These are phyloP conservation scores for Ophiostoma ips DNA, from an alignment of 2,329 filamentous ascomycete genomes.

Conservation along the genomic window DNA sequence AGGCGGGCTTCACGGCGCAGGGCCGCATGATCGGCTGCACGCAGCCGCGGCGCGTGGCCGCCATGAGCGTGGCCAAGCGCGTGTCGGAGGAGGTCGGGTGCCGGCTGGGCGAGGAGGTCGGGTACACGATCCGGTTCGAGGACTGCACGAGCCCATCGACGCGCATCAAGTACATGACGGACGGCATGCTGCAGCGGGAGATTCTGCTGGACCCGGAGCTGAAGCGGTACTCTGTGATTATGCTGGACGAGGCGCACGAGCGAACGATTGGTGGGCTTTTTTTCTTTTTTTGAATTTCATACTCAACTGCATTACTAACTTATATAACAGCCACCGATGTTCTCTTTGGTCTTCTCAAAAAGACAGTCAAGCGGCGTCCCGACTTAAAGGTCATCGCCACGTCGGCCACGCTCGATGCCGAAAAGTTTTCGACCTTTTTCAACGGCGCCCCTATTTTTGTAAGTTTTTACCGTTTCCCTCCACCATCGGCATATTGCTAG, in stretches of 20 bases:
- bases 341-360: conserved; percentile 85
- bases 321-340: conserved; percentile 60
- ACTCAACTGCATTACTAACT: background rate
- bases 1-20: conserved; percentile 75
- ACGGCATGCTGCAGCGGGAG: conserved; percentile 94
- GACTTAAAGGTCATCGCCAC: conserved; percentile 95
- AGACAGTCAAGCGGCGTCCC: conserved; percentile 70
- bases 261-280: conserved; percentile 51
- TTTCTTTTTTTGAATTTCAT: no score
- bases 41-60: conserved; percentile 88
- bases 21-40: conserved; percentile 94
- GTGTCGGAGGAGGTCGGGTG: conserved; percentile 74
- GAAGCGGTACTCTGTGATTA: conserved; percentile 85
- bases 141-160: conserved; percentile 80
- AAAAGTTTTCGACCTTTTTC: conserved; percentile 95
- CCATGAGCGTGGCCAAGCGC: conserved; percentile 82
- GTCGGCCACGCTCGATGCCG: conserved; percentile 87
- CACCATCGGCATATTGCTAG: background rate
- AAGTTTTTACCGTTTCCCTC: background rate
- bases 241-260: conserved; percentile 97
- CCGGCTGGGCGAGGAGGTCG: conserved; percentile 72
- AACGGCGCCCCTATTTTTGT: conserved; percentile 83
- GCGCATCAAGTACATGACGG: conserved; percentile 98
- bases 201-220: conserved; percentile 85
- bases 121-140: conserved; percentile 95